These are phyloP conservation scores for Tetrahymena thermophila DNA, from an alignment of 73 alveolate species.

Conservation along the genomic window DNA sequence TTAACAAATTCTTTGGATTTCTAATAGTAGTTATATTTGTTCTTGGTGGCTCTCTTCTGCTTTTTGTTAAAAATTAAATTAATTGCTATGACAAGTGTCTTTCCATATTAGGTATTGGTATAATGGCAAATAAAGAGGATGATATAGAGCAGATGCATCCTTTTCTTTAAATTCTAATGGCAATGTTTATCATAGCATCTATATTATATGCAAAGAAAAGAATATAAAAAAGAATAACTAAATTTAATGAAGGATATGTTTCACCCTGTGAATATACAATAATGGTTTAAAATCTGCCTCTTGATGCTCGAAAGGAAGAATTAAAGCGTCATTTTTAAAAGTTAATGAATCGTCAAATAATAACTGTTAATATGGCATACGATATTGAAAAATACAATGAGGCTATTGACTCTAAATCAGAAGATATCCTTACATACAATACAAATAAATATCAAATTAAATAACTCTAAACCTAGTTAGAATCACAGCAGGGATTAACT, in stretches of 20 bases:
- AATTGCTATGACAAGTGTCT: neutral
- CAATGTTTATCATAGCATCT: neutral
- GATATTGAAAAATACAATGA: neutral
- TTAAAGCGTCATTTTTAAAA: neutral
- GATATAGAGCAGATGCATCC: neutral
- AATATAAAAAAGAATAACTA: neutral
- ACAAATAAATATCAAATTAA: neutral
- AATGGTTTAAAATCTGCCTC: neutral
- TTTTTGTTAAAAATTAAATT: neutral
- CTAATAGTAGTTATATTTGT: neutral
- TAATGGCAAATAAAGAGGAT: neutral
- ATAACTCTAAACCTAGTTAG: neutral
- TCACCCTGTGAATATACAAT: neutral
- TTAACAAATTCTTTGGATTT: neutral
- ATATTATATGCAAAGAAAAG: neutral
- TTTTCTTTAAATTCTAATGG: neutral
- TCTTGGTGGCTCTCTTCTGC: neutral
- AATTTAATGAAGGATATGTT: neutral
- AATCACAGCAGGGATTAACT: neutral
- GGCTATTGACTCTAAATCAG: neutral
- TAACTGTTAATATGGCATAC: neutral
- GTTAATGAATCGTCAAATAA: neutral
- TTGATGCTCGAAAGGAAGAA: neutral
- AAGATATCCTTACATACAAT: neutral
- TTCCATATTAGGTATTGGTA: neutral